Evolutionary conservation across 2,329 filamentous ascomycete species (phyloP), one percentile per base, ranked within the genome.

Genomic region (Hymenoscyphus linearis): DNA sequence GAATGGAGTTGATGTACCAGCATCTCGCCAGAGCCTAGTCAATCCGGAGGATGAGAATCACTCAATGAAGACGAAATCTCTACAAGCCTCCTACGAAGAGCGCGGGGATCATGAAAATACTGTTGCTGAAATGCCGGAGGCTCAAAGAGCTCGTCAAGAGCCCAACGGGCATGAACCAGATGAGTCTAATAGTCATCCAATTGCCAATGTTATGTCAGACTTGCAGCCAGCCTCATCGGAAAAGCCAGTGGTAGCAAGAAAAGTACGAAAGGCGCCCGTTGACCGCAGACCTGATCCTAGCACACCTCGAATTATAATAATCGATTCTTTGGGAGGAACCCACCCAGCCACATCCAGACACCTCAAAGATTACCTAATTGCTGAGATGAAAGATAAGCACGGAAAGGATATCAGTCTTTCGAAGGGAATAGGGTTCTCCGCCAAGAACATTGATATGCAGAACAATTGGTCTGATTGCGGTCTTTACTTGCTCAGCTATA

Each of bases 391-490:
- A 66, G 80, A 83, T 76, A 78, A 95, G 70, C 82, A 79, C 62
- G 44, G 57, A 14, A 64, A 67, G 6, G 72, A 72, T 3, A 72
- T 77, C 31, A 64, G 68, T 18, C 69, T 72, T 35, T 61, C 68
- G 1, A 58, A 62, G 18, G 59, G 66, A 18, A 59, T 76, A 35
- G 85, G 83, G 3, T 85, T 90, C 78, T 91, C 85, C 44, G 90
- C 90, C 4, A 88, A 84, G 62, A 80, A 82, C 7, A 87, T 97
- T 14, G 93, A 95, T 0, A 77, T 83, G 63, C 95, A 99, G 73
- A 76, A 84, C 55, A 98, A 99, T 71, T 89, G 82, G 67, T 93
- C 85, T 64, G 95, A 99, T 72, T 99, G 95, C 70, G 95, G 95
- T 9, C 78, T 97, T 0, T 99, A 89, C 68, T 78, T 98, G 2